Percentiles rank a stretch among this genome's conserved stretches.
Conservation (phyloP, 2,329 filamentous ascomycete genomes). For the Fusarium sp. region DNA sequence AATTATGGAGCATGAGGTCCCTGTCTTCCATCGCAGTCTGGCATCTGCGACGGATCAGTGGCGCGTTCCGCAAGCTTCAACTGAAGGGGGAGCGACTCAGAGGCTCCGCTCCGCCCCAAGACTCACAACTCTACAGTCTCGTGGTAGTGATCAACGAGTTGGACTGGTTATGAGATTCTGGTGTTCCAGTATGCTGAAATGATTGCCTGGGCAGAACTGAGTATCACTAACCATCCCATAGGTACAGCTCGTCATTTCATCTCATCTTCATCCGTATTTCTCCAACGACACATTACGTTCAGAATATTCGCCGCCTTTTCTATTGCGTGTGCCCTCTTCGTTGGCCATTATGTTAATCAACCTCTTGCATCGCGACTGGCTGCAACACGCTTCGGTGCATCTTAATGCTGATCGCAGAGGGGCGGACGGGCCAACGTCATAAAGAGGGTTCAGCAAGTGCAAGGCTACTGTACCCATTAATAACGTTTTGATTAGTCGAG, state of each 20-base stretch:
- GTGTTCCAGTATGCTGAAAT: neutral
- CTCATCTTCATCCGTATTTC: neutral
- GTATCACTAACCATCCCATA: neutral
- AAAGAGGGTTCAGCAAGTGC: neutral
- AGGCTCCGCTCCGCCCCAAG: slow-evolving; percentile 40
- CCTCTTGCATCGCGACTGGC: slow-evolving; percentile 3
- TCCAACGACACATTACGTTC: neutral
- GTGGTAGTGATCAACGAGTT: slow-evolving; percentile 3
- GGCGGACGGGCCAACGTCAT: slow-evolving; percentile 8
- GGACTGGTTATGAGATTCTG: neutral
- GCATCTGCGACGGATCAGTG: slow-evolving; percentile 33
- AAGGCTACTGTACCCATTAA: neutral
- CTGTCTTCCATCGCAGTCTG: slow-evolving; percentile 23
- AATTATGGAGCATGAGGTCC: slow-evolving; percentile 41
- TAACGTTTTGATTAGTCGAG: slow-evolving; percentile 2
- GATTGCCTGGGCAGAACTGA: neutral
- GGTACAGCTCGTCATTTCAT: neutral
- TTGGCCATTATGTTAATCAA: neutral
- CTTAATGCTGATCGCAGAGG: slow-evolving; percentile 11
- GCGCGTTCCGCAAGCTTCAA: slow-evolving; percentile 44
- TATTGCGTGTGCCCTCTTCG: neutral
- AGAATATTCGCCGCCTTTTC: neutral
- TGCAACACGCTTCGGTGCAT: neutral
- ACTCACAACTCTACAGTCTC: neutral
- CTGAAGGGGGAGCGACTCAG: slow-evolving; percentile 17